Base-by-base conservation (phyloP, 192 early-diverging fungal species). In the Coemansia sp. region DNA sequence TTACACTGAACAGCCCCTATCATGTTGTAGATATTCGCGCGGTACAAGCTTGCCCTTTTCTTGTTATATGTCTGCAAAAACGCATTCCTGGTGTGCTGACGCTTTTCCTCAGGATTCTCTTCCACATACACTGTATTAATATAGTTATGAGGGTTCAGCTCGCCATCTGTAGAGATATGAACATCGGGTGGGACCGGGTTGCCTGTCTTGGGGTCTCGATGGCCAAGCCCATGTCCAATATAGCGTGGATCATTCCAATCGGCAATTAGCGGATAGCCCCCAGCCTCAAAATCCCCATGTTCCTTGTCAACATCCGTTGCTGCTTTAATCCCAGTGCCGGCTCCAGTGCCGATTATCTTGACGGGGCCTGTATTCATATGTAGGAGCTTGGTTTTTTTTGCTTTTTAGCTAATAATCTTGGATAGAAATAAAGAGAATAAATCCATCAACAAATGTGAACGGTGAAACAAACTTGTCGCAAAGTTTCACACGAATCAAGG, bases 111-210 rank as follows among this genome's bases (percentile, higher is more conserved):
- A 15, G 79, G 79, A 36, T 82, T 59, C 12, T 76, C 79, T 10
- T 82, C 74, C 36, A 55, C 68, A 1, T 46, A 42, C 3, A 45
- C 36, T n/a, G 61, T 46, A 22, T 47, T 66, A 15, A 76, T 59
- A 26, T 82, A 82, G 71, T 82, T 82, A 21, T 82, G 79, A 4
- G 79, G 79, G 32, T 82, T 82, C n/a, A 71, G 56, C 67, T 82
- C 79, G 21, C 79, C 79, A 39, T 82, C 79, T 4, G 71, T 49
- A 11, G 65, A 43, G 19, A 82, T 76, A 48, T 82, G 79, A 37
- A 72, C 55, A 16, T 62, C 62, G 58, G 79, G 67, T 22, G 74
- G 67, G 10, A 82, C 43, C 6, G 79, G 79, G 41, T 73, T 65
- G 41, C 79, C 79, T 10, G 79, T 76, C 68, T 73, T 82, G 19